These are phyloP conservation scores for Fusarium mundagurra DNA, from an alignment of 2,329 filamentous ascomycete genomes.

Conservation along the genomic window DNA sequence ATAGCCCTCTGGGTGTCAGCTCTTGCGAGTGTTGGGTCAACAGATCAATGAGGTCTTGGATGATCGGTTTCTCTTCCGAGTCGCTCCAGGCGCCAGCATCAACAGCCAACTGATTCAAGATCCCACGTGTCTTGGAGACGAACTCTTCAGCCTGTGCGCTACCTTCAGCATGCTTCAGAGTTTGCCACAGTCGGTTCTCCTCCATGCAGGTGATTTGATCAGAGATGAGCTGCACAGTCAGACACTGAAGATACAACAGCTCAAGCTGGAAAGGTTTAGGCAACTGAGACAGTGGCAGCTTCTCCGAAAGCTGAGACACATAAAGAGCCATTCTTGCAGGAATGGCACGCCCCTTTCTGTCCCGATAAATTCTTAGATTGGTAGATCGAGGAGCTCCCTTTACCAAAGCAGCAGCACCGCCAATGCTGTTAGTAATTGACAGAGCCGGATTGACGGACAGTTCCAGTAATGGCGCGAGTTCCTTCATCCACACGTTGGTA, in stretches of 20 bases:
- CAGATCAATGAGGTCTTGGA: slow-evolving; percentile 55
- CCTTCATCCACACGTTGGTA: slow-evolving; percentile 70
- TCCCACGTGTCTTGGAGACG: slow-evolving; percentile 52
- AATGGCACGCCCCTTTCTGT: slow-evolving; percentile 75
- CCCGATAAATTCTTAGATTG: slow-evolving; percentile 58
- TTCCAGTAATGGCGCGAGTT: slow-evolving; percentile 66
- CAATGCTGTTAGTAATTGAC: slow-evolving; percentile 77
- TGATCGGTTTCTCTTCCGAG: slow-evolving; percentile 49
- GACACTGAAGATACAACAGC: slow-evolving; percentile 60
- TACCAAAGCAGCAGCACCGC: slow-evolving; percentile 75
- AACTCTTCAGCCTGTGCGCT: slow-evolving; percentile 55
- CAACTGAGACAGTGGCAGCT: slow-evolving; percentile 51
- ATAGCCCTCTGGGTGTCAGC: slow-evolving; percentile 57
- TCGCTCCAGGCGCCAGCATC: slow-evolving; percentile 53
- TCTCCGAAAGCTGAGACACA: slow-evolving; percentile 65
- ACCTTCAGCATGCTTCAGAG: slow-evolving; percentile 49
- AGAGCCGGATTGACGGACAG: slow-evolving; percentile 68
- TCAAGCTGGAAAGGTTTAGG: slow-evolving; percentile 58
- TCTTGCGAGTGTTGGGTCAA: slow-evolving; percentile 56
- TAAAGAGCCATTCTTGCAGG: slow-evolving; percentile 82
- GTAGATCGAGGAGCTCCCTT: slow-evolving; percentile 41
- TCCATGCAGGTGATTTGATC: slow-evolving; percentile 63
- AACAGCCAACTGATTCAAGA: slow-evolving; percentile 49
- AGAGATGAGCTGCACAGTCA: slow-evolving; percentile 61
- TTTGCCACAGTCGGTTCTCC: slow-evolving; percentile 58